A percentile compares a stretch with the other conserved stretches of the same genome.
These are phyloP conservation scores for Psilocybe cyanescens DNA, from an alignment of 768 basidiomycete species.

Conservation along the genomic window DNA sequence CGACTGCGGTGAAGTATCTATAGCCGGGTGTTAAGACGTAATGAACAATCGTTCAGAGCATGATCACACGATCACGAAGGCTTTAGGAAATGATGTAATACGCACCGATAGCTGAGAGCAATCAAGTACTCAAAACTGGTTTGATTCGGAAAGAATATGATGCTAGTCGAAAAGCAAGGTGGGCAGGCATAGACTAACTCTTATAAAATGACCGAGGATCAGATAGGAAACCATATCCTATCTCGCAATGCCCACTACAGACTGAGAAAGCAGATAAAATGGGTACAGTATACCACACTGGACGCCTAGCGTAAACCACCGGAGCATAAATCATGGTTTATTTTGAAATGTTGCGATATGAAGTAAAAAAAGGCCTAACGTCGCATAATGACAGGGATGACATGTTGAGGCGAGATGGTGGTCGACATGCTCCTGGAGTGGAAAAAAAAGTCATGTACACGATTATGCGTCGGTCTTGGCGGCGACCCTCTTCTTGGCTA, in stretches of 20 bases:
- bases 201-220: not conserved
- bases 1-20: not conserved
- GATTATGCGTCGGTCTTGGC: conserved; percentile 48
- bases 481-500: conserved; percentile 84
- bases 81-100: not conserved
- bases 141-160: too few species aligned
- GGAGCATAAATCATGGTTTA: conserved; percentile 25
- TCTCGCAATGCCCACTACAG: not conserved
- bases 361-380: conserved; percentile 19
- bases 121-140: not conserved
- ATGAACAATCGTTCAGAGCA: not conserved
- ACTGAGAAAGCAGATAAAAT: not conserved
- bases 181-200: not conserved
- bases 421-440: conserved; percentile 18
- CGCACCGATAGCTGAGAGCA: not conserved
- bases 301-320: not conserved
- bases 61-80: not conserved
- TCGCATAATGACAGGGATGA: conserved; percentile 17
- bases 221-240: not conserved
- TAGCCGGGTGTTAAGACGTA: conserved; percentile 1
- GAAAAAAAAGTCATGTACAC: conserved; percentile 16
- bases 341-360: conserved; percentile 20
- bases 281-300: not conserved
- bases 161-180: too few species aligned
- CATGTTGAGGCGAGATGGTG: conserved; percentile 9